Conservation (phyloP, 768 basidiomycete species). For the Boletus barrowsii region DNA sequence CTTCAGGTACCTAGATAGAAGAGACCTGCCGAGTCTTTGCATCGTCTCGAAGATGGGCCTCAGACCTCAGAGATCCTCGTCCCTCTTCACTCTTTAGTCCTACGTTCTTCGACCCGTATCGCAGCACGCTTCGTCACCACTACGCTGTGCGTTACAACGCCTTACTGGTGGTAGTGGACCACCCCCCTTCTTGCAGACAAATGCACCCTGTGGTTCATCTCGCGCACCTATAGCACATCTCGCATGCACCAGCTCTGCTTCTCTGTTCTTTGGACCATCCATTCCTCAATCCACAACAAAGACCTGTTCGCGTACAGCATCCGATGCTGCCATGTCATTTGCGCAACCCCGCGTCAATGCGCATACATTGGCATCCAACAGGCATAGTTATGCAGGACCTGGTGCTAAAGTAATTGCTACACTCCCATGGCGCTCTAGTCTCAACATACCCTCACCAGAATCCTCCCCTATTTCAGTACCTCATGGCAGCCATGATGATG, state of each 20-base stretch:
- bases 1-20: too few relatives aligned
- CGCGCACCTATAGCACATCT: slow-evolving; percentile 48
- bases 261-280: slow-evolving; percentile 63
- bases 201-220: slow-evolving; percentile 32
- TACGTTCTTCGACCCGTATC: too few relatives aligned
- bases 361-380: slow-evolving; percentile 39
- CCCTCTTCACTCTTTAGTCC: too few relatives aligned
- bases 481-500: slow-evolving; percentile 36
- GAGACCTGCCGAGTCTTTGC: too few relatives aligned
- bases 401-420: too few relatives aligned
- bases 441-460: slow-evolving; percentile 37
- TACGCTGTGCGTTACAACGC: too few relatives aligned
- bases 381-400: slow-evolving; percentile 44
- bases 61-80: too few relatives aligned
- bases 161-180: slow-evolving; percentile 38
- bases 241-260: slow-evolving; percentile 52
- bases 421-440: too few relatives aligned
- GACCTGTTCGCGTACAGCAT: slow-evolving; percentile 23
- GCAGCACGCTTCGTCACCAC: too few relatives aligned
- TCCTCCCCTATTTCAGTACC: slow-evolving; percentile 44
- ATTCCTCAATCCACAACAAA: slow-evolving; percentile 28
- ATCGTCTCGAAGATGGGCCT: too few relatives aligned
- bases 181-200: slow-evolving; percentile 32
- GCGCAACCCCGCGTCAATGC: not conserved
- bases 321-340: slow-evolving; percentile 18